Evolutionary conservation across 257 asterid genomes (phyloP).

Genomic region (Nicotiana paniculata): DNA sequence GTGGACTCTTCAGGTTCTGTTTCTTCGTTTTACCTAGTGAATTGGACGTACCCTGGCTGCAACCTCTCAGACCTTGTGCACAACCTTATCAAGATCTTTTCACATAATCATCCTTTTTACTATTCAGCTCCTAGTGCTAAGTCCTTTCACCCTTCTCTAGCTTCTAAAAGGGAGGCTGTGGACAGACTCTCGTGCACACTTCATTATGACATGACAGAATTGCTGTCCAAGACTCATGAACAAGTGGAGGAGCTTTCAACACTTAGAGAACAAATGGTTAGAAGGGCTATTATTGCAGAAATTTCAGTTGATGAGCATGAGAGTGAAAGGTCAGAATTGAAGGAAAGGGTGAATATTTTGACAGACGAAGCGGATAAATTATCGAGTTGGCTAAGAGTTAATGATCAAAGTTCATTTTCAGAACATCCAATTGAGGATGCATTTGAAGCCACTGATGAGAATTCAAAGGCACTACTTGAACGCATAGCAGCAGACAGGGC

Average conservation of each 20-base stretch:
- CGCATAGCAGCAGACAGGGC: conserved; percentile 34
- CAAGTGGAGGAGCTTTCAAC: conserved; percentile 30
- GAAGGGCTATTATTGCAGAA: conserved; percentile 15
- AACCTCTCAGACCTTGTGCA: conserved; percentile 41
- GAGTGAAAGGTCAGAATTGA: conserved; percentile 24
- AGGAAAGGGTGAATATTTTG: conserved; percentile 17
- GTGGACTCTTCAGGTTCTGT: conserved; percentile 45
- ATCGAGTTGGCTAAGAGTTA: conserved; percentile 39
- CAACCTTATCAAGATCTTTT: conserved; percentile 35
- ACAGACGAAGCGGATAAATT: conserved; percentile 33
- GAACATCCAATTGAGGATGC: conserved; percentile 29
- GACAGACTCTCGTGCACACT: conserved; percentile 35
- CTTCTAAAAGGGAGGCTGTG: conserved; percentile 44
- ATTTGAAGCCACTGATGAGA: conserved; percentile 35
- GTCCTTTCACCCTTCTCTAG: conserved; percentile 21
- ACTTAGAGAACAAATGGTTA: conserved; percentile 20
- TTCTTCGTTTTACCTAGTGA: conserved; percentile 30
- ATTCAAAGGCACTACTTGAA: conserved; percentile 28
- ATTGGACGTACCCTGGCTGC: conserved; percentile 32
- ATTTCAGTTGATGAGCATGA: conserved; percentile 12
- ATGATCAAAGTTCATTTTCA: conserved; percentile 9
- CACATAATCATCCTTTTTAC: conserved; percentile 39
- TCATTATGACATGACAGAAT: conserved; percentile 26
- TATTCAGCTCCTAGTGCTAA: not conserved
- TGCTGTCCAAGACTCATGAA: conserved; percentile 9